phyloP scores from a whole-genome alignment of 805 yeast species.

The Yamadazyma endophytica region DNA sequence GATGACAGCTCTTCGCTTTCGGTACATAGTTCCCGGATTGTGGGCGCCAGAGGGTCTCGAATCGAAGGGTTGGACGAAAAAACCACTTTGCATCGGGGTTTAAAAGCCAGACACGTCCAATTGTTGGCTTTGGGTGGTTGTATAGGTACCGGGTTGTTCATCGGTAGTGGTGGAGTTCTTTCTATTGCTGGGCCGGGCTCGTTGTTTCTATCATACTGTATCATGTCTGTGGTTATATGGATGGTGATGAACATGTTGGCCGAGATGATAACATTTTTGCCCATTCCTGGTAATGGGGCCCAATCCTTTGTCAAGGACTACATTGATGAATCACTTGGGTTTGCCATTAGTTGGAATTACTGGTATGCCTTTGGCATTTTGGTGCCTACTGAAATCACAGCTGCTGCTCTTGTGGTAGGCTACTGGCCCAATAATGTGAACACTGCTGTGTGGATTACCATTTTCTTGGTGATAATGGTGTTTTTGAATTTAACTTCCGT shows the following conservation, averaged over 20 bases:
- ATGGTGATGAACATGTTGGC: constrained; percentile 30
- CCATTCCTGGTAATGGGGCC: constrained; percentile 32
- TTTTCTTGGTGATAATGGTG: constrained; percentile 39
- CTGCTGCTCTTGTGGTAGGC: constrained; percentile 29
- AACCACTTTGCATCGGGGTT: constrained; percentile 30
- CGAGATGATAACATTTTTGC: constrained; percentile 31
- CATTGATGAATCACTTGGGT: constrained; percentile 25
- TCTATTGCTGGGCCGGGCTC: constrained; percentile 63
- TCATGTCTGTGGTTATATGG: constrained; percentile 22
- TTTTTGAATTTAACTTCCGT: constrained; percentile 46
- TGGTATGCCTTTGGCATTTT: constrained; percentile 30
- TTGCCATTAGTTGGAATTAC: constrained; percentile 32
- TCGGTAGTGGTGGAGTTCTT: constrained; percentile 61
- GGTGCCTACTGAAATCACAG: constrained; percentile 33
- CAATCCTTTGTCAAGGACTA: constrained; percentile 26
- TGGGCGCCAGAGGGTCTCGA: too few relatives aligned
- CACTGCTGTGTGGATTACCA: constrained; percentile 39
- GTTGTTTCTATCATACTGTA: constrained; percentile 37
- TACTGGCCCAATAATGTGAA: constrained; percentile 29
- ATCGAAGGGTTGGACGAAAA: constrained; percentile 16
- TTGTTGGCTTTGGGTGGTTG: constrained; percentile 77
- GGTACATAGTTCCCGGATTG: too few relatives aligned
- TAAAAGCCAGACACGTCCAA: constrained; percentile 50
- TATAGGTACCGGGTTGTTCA: constrained; percentile 60
- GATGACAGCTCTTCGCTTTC: too few relatives aligned